Evolutionary conservation across 139 green algal species (phyloP), one percentile per base, ranked within the genome.

Genomic region (Volvox africanus): DNA sequence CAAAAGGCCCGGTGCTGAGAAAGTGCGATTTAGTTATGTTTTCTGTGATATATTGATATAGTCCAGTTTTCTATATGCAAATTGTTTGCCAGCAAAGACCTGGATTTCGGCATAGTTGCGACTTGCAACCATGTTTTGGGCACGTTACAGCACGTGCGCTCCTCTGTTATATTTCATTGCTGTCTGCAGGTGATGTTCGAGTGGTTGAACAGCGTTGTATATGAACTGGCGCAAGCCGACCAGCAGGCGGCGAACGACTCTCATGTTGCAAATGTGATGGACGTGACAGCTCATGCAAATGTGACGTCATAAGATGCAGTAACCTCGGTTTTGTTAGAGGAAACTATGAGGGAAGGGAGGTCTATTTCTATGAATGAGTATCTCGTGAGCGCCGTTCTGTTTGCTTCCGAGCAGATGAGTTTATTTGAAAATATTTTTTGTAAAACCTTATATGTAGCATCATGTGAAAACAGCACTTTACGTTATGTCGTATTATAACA

Each of bases 111-210:
- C 21, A 28, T 24, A 73, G 65, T 12, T 24, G 65, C 65, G 24
- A 73, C 65, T 24, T 73, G 65, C 65, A 73, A 24, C 5, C 44
- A 55, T 55, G 44, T 55, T 55, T 5, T 55, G 9, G 44, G 44
- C 44, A 55, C 9, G 44, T 6, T 16, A 28, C 5, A 12, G 65
- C 65, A 28, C 2, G 21, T 73, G 24, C 65, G 65, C 65, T 30
- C 16, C 24, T 12, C 21, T 30, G 21, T 73, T 73, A 5, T 16
- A 24, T 73, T 73, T 26, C 65, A 28, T 73, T 12, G 16, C 65
- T 73, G 21, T 16, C 65, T 12, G 62, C 65, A 91, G 88, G 83
- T 92, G 1, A 91, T 94, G 92, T 44, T 87, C n/a, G 87, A 94
- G 88, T 94, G 87, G 87, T 50, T 92, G 55, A 50, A 30, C 22